Evolutionary conservation across 2,329 filamentous ascomycete genomes (phyloP).

Genomic region (Alternaria gaisen): DNA sequence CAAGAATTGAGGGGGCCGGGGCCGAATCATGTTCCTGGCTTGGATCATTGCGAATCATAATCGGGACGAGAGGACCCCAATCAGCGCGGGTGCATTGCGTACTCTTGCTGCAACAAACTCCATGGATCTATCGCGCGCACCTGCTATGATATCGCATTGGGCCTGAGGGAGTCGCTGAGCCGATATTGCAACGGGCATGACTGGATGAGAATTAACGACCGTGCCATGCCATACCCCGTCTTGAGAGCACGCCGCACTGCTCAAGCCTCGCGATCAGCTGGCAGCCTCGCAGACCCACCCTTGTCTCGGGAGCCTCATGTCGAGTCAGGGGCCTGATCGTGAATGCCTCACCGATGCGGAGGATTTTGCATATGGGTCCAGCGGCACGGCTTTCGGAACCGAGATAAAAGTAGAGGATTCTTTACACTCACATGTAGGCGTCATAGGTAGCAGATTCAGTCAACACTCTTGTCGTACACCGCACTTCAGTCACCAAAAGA

Average conservation of each 20-base stretch:
- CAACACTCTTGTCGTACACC: background rate
- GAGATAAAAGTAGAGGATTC: background rate
- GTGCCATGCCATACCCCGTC: background rate
- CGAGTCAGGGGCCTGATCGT: background rate
- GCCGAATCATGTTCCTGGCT: background rate
- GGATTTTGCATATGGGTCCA: background rate
- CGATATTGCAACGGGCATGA: background rate
- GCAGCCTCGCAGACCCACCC: background rate
- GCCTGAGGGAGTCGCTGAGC: background rate
- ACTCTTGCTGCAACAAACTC: background rate
- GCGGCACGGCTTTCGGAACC: slow-evolving; percentile 1
- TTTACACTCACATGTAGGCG: background rate
- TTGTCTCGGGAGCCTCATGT: background rate
- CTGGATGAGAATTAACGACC: background rate
- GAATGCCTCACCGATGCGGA: background rate
- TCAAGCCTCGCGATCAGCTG: background rate
- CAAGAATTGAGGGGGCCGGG: background rate
- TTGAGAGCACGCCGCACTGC: background rate
- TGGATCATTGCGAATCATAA: background rate
- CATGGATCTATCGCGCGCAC: fast-evolving
- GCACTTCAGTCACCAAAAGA: background rate
- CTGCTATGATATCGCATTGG: background rate
- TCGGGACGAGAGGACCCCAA: background rate
- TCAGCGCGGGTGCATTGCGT: background rate
- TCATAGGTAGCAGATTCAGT: background rate